phyloP scores from a whole-genome alignment of 106 monocot genomes.

The Dendrobium chrysotoxum region DNA sequence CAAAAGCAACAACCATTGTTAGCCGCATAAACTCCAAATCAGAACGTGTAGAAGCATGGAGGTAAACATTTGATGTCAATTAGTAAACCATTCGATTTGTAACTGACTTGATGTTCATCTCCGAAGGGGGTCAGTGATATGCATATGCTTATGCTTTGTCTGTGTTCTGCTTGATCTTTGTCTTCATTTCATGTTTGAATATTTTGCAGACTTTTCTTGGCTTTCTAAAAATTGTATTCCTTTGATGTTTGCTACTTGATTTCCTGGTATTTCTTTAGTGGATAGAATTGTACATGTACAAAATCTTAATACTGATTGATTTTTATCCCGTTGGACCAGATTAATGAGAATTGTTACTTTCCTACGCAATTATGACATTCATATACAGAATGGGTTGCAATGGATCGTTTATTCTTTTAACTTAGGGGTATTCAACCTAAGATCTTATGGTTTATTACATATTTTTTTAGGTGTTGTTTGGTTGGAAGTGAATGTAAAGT shows the following conservation, averaged over 20 bases:
- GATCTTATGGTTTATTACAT: too few species aligned
- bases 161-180: neutral
- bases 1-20: conserved; percentile 48
- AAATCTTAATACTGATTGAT: neutral
- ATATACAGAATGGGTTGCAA: too few species aligned
- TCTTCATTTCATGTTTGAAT: neutral
- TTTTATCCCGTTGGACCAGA: neutral
- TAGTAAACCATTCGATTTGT: neutral
- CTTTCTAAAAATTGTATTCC: neutral
- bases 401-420: too few species aligned
- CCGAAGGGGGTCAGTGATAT: neutral
- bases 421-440: too few species aligned
- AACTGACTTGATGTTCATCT: conserved; percentile 2
- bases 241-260: neutral
- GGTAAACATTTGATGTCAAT: conserved; percentile 31
- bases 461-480: too few species aligned
- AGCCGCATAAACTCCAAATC: conserved; percentile 67
- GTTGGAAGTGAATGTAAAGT: too few species aligned
- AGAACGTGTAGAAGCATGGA: conserved; percentile 78
- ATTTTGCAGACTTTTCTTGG: neutral
- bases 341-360: neutral
- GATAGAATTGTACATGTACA: neutral
- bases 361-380: too few species aligned
- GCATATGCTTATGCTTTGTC: neutral
- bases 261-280: neutral